Base-by-base conservation (phyloP, 345 rosid species). In the Gossypium turneri region DNA sequence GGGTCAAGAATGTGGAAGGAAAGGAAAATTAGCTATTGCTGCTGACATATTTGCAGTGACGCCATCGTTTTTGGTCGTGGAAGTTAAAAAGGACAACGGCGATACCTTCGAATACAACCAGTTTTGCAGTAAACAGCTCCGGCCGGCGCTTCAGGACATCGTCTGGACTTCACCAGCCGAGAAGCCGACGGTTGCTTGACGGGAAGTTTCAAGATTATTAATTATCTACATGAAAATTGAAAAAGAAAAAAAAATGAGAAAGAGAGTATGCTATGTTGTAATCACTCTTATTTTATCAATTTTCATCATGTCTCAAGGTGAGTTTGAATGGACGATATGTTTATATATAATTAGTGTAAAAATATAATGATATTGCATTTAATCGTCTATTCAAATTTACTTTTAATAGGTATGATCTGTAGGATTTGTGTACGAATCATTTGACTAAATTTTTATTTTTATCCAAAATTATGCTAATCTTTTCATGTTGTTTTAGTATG, bases 141-240 rank as follows among this genome's bases (percentile, higher is more conserved):
- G 95, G 80, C 98, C 98, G 74, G 95, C 97, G 34, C 92, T 94
- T 3, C 90, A 92, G 59, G 98, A 92, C 85, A 91, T 94, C 12
- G 75, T 90, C 20, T 92, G 98, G 97, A 94, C 85, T n/a, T 86
- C 93, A 1, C 79, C 77, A 0, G 62, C 81, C 0, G 85, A 82
- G 16, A 83, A 83, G 58, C 78, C 92, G 2, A 81, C 90, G 0
- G 76, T 86, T 55, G 91, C 83, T 60, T 90, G 83, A 88, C 52
- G 7, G 41, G 41, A 5, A 34, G 41, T 34, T 34, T 34, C 41
- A 5, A 34, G 41, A 34, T 34, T 5, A 34, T 34, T 34, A 34
- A 34, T 55, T 7, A 9, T 17, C 20, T 57, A 1, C 19, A 12
- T 20, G 51, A 41, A 57, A 72, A 57, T 41, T 41, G 11, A 10